phyloP scores from a whole-genome alignment of 2,329 filamentous ascomycete genomes.

The Aspergillus transmontanensis region DNA sequence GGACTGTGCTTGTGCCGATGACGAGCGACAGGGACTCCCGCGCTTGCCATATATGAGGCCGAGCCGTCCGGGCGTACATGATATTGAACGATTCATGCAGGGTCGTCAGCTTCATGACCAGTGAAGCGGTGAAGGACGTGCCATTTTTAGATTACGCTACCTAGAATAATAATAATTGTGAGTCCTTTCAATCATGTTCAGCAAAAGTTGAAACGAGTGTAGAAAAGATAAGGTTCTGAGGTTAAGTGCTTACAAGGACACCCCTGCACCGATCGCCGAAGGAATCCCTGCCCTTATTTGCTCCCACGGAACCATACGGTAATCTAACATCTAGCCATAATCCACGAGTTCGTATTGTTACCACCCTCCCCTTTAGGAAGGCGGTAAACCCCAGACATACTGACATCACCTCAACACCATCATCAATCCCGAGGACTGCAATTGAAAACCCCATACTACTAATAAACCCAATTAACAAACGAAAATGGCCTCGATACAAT shows the following conservation, averaged over 20 bases:
- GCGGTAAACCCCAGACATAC: background rate
- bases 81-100: constrained; percentile 24
- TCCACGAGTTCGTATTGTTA: background rate
- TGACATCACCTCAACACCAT: constrained; percentile 1
- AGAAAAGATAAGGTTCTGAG: background rate
- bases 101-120: constrained; percentile 11
- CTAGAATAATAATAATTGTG: constrained; percentile 28
- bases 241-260: background rate
- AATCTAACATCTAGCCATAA: background rate
- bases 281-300: background rate
- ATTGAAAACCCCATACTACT: background rate
- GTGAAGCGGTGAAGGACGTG: constrained; percentile 19
- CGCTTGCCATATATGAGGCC: background rate
- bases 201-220: background rate
- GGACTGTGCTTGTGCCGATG: constrained; percentile 5
- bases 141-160: constrained; percentile 23
- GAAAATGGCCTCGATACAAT: constrained; percentile 16
- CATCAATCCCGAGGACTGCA: background rate
- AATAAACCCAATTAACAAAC: background rate
- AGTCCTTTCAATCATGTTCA: background rate
- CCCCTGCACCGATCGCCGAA: background rate
- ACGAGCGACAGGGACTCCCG: background rate
- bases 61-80: constrained; percentile 19
- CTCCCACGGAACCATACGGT: background rate
- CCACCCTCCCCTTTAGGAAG: background rate